Evolutionary conservation across 2,329 filamentous ascomycete species (phyloP).

Genomic region (Parastagonospora nodorum): DNA sequence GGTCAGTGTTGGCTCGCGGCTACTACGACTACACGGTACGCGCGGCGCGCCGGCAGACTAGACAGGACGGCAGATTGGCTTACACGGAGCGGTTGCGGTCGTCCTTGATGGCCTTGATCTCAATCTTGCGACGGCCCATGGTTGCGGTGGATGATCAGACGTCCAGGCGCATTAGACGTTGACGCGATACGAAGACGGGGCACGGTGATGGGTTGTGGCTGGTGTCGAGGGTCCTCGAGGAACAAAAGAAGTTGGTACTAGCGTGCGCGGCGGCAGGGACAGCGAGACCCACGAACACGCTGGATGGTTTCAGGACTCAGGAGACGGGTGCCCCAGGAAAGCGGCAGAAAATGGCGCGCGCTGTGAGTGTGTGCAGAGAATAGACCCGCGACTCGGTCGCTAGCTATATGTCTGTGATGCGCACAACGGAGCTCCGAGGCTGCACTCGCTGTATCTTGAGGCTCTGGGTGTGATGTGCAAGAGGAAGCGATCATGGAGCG

Average conservation of each 20-base stretch:
- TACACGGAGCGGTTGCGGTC: constrained; percentile 98
- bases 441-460: constrained; percentile 23
- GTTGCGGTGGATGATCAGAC: constrained; percentile 23
- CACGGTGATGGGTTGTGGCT: constrained; percentile 19
- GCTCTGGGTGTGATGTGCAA: constrained; percentile 37
- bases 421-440: constrained; percentile 22
- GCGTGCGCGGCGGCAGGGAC: constrained; percentile 28
- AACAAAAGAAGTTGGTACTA: constrained; percentile 29
- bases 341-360: constrained; percentile 28
- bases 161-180: constrained; percentile 34
- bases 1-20: constrained; percentile 31
- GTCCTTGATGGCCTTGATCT: constrained; percentile 99
- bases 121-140: constrained; percentile 99
- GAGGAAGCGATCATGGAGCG: constrained; percentile 28
- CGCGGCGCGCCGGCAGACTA: neutral
- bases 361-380: neutral
- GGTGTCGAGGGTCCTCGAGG: constrained; percentile 25
- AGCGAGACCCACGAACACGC: constrained; percentile 20
- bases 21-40: neutral
- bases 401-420: constrained; percentile 33
- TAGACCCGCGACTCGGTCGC: constrained; percentile 16
- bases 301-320: constrained; percentile 32
- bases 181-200: constrained; percentile 15
- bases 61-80: constrained; percentile 46
- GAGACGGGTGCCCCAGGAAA: constrained; percentile 5